Evolutionary conservation across 192 early-diverging fungal genomes (phyloP).

Genomic region (Cetraspora pellucida): DNA sequence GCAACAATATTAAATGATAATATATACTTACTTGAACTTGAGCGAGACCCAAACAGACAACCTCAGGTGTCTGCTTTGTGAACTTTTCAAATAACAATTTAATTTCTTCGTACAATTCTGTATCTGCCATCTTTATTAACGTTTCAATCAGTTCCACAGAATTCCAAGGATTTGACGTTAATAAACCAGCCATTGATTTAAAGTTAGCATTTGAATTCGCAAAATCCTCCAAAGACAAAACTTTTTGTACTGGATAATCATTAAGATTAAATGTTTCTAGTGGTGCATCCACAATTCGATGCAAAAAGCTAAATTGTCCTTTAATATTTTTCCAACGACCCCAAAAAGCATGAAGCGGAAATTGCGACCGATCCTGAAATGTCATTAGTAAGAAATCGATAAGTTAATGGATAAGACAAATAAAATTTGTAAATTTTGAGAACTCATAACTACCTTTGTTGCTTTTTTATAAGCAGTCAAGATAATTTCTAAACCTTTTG

Average conservation of each 20-base stretch:
- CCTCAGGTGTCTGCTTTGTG: slow-evolving; percentile 68
- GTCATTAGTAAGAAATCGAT: slow-evolving; percentile 8
- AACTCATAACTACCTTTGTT: slow-evolving; percentile 46
- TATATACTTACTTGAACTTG: slow-evolving; percentile 56
- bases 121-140: slow-evolving; percentile 58
- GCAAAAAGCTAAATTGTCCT: slow-evolving; percentile 72
- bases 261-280: slow-evolving; percentile 64
- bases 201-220: slow-evolving; percentile 47
- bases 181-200: slow-evolving; percentile 47
- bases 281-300: slow-evolving; percentile 58
- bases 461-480: slow-evolving; percentile 61
- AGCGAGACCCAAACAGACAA: slow-evolving; percentile 72
- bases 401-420: neutral
- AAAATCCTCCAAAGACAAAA: slow-evolving; percentile 62
- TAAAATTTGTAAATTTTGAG: neutral
- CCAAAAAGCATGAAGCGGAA: slow-evolving; percentile 72
- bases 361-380: slow-evolving; percentile 58
- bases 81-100: slow-evolving; percentile 65
- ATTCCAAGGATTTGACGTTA: slow-evolving; percentile 65
- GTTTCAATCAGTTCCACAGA: slow-evolving; percentile 73
- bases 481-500: slow-evolving; percentile 62
- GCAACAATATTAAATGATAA: neutral
- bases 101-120: slow-evolving; percentile 60
- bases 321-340: slow-evolving; percentile 72
- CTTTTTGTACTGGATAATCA: slow-evolving; percentile 49